Conservation (phyloP, 257 asterid species). For the Nicotiana benthamiana region DNA sequence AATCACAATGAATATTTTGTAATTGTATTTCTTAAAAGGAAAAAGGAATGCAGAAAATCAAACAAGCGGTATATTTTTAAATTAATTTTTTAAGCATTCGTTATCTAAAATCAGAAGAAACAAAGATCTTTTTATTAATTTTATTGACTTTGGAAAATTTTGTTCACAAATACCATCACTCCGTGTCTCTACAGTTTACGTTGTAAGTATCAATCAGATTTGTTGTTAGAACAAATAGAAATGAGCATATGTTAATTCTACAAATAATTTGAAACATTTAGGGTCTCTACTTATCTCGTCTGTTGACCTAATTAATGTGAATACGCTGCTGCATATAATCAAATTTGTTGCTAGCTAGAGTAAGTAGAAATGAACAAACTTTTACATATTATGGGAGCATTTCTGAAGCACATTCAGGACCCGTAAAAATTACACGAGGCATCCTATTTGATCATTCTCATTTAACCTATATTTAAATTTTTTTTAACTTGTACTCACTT, state of each 20-base stretch:
- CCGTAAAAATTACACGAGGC: too few relatives aligned
- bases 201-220: neutral
- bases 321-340: neutral
- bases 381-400: too few relatives aligned
- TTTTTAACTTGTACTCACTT: too few relatives aligned
- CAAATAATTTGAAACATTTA: neutral
- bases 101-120: neutral
- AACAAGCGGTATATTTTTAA: neutral
- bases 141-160: neutral
- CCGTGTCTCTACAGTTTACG: neutral
- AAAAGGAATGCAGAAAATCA: too few relatives aligned
- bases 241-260: neutral
- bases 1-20: too few relatives aligned
- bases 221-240: neutral
- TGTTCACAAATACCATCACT: neutral
- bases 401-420: too few relatives aligned
- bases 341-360: too few relatives aligned
- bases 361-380: too few relatives aligned
- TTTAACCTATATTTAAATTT: too few relatives aligned
- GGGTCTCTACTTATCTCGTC: too few relatives aligned
- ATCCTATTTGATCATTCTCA: too few relatives aligned
- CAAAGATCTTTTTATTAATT: neutral
- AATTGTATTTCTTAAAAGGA: too few relatives aligned
- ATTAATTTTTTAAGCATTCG: neutral
- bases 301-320: neutral